Percentiles rank a stretch among this genome's conserved stretches.
phyloP scores from a whole-genome alignment of 1,284 basidiomycete species.

The Sporisorium scitamineum region DNA sequence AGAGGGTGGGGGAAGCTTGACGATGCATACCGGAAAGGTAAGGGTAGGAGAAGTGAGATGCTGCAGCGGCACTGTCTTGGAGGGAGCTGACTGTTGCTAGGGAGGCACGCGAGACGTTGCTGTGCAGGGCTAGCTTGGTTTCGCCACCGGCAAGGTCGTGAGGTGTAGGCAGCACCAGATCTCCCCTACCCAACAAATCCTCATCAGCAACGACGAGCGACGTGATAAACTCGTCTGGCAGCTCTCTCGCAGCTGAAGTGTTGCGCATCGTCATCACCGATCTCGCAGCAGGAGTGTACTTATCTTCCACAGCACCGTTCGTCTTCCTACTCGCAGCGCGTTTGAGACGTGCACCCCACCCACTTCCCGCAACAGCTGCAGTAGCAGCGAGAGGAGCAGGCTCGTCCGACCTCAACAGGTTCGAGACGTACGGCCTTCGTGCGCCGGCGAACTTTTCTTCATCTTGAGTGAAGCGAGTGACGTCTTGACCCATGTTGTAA shows the following conservation, averaged over 20 bases:
- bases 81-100: conserved; percentile 3
- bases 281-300: conserved; percentile 19
- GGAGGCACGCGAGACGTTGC: conserved; percentile 19
- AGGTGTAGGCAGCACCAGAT: conserved; percentile 12
- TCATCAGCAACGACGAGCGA: conserved; percentile 33
- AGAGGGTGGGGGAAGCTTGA: neutral
- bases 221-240: conserved; percentile 48
- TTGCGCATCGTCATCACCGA: conserved; percentile 23
- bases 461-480: conserved; percentile 7
- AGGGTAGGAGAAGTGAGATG: conserved; percentile 59
- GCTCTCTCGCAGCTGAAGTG: conserved; percentile 7
- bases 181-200: conserved; percentile 8
- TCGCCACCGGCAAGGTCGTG: neutral
- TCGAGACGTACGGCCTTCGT: conserved; percentile 46
- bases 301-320: conserved; percentile 2
- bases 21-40: conserved; percentile 58
- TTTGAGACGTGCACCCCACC: conserved; percentile 29
- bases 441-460: conserved; percentile 17
- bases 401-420: conserved; percentile 28
- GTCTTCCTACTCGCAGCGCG: conserved; percentile 25
- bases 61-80: conserved; percentile 11
- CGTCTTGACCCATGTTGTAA: conserved; percentile 24
- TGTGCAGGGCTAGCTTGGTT: conserved; percentile 4
- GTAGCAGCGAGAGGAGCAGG: conserved; percentile 1
- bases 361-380: conserved; percentile 13